phyloP scores from a whole-genome alignment of 2,329 filamentous ascomycete species.

The Salinomyces thailandicus region DNA sequence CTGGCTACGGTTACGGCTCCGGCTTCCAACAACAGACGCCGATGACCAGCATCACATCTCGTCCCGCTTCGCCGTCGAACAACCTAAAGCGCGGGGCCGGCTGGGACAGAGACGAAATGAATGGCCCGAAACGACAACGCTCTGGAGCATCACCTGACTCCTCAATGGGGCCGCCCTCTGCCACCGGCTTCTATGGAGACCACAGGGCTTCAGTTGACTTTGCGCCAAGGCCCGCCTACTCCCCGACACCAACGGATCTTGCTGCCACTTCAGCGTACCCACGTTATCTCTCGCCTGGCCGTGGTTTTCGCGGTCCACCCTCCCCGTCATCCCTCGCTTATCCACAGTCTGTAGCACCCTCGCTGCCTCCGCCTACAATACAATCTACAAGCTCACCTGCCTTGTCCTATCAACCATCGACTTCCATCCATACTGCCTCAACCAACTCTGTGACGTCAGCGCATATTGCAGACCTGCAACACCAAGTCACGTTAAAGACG shows the following conservation, averaged over 20 bases:
- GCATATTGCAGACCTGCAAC: constrained; percentile 42
- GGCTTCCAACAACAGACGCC: constrained; percentile 3
- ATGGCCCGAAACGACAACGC: constrained; percentile 12
- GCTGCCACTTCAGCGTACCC: constrained; percentile 14
- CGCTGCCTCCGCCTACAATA: constrained; percentile 9
- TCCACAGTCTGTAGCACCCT: constrained; percentile 10
- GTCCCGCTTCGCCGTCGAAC: constrained; percentile 8
- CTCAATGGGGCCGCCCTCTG: background rate
- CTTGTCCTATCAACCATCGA: constrained; percentile 14
- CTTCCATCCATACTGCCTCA: constrained; percentile 16
- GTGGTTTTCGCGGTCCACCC: constrained; percentile 11
- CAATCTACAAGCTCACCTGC: constrained; percentile 16
- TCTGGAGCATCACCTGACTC: constrained; percentile 11
- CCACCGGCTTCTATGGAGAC: constrained; percentile 5
- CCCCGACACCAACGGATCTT: constrained; percentile 13
- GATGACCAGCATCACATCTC: constrained; percentile 2
- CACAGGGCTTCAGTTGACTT: constrained; percentile 12
- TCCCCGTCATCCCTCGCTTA: constrained; percentile 20
- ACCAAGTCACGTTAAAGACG: constrained; percentile 45
- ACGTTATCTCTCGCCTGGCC: constrained; percentile 13
- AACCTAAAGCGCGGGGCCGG: constrained; percentile 12
- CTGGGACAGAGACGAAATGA: constrained; percentile 12
- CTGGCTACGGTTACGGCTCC: constrained; percentile 1
- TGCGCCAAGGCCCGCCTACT: constrained; percentile 8
- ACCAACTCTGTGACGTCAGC: constrained; percentile 20